A percentile compares a stretch with the other conserved stretches of the same genome.
Evolutionary conservation across 148 eudicot species (phyloP).

Genomic region (Rhododendron ferrugineum): DNA sequence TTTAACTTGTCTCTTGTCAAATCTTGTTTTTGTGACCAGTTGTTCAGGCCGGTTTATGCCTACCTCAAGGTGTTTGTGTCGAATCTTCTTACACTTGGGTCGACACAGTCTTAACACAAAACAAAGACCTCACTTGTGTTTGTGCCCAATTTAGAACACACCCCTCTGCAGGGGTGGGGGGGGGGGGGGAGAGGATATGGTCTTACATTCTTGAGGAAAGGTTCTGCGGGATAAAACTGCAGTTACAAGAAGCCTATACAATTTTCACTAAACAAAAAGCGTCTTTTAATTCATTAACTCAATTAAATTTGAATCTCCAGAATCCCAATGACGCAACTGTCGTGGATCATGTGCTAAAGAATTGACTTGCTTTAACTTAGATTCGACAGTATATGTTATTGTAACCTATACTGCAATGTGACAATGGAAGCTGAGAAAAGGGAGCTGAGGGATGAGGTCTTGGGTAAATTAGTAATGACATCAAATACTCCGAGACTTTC

Average conservation of each 20-base stretch:
- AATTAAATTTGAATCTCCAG: not conserved
- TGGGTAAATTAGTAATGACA: not conserved
- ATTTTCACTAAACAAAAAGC: not conserved
- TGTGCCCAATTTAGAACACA: not conserved
- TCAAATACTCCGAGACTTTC: not conserved
- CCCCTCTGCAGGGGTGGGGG: not conserved
- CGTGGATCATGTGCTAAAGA: not conserved
- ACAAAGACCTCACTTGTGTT: not conserved
- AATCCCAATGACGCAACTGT: not conserved
- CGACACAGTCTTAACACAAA: not conserved
- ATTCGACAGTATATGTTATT: not conserved
- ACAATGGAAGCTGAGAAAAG: not conserved
- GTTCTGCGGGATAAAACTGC: not conserved
- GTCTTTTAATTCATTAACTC: not conserved
- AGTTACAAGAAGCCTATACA: not conserved
- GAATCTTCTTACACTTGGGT: no score
- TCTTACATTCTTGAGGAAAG: not conserved
- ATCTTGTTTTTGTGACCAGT: no score
- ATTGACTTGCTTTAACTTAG: not conserved
- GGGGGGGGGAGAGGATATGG: not conserved
- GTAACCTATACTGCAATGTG: not conserved
- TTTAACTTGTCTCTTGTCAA: no score
- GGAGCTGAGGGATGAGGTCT: not conserved
- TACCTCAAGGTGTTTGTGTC: no score
- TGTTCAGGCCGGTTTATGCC: no score